Conservation (phyloP, 169 alveolate species). For the Babesia ovata region DNA sequence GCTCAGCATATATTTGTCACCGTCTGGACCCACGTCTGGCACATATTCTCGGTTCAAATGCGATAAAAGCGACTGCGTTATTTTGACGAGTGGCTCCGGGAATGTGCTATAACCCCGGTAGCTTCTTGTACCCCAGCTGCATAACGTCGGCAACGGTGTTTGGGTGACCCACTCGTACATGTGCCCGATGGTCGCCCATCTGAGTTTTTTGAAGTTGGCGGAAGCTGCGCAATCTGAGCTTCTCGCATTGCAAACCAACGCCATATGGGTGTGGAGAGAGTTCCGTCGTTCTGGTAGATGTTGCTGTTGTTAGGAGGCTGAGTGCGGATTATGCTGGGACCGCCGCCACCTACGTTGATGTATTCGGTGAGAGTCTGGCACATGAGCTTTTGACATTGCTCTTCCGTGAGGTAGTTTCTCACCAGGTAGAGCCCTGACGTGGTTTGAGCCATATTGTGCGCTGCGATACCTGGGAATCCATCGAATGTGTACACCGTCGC, state of each 20-base stretch:
- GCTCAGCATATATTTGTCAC: not conserved
- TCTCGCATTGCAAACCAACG: conserved; percentile 2
- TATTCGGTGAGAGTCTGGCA: conserved; percentile 45
- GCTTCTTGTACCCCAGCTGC: conserved; percentile 55
- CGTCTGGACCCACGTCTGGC: conserved; percentile 49
- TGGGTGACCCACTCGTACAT: conserved; percentile 46
- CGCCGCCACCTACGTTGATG: conserved; percentile 45
- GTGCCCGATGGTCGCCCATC: conserved; percentile 72
- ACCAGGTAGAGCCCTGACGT: conserved; percentile 43
- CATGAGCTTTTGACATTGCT: conserved; percentile 30
- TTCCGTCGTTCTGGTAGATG: conserved; percentile 30
- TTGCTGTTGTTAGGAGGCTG: conserved; percentile 73
- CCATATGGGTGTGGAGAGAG: conserved; percentile 50
- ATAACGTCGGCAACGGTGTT: not conserved
- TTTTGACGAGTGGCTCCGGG: conserved; percentile 30
- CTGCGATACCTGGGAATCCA: conserved; percentile 55
- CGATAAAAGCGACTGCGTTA: conserved; percentile 26
- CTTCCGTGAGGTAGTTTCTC: conserved; percentile 49
- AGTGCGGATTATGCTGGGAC: not conserved
- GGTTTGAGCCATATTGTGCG: not conserved
- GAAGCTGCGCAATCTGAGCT: conserved; percentile 10
- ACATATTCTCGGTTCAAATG: conserved; percentile 27
- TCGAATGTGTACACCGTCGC: conserved; percentile 56
- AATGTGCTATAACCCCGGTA: conserved; percentile 52
- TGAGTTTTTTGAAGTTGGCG: conserved; percentile 30